phyloP scores from a whole-genome alignment of 495 filamentous ascomycete genomes.

The Pseudevernia furfuracea region DNA sequence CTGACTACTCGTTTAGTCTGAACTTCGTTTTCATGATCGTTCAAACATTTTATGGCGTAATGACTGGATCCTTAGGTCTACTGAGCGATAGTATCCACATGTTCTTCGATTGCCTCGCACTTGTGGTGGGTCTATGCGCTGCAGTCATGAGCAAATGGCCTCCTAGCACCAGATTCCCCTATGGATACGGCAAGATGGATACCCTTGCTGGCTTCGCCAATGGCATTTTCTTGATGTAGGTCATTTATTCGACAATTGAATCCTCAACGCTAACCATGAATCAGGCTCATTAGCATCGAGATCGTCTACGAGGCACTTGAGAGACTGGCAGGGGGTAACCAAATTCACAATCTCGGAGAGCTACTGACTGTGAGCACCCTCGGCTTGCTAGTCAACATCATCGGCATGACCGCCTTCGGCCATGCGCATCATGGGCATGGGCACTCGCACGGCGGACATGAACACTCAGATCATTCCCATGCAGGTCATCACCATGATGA shows the following conservation, averaged over 20 bases:
- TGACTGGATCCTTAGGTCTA: slow-evolving; percentile 85
- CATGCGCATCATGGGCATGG: slow-evolving; percentile 57
- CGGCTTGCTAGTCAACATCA: slow-evolving; percentile 80
- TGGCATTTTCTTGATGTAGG: slow-evolving; percentile 88
- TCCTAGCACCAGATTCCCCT: slow-evolving; percentile 77
- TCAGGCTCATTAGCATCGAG: slow-evolving; percentile 86
- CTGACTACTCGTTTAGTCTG: slow-evolving; percentile 47
- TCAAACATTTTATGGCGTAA: slow-evolving; percentile 86
- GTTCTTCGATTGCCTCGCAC: slow-evolving; percentile 96
- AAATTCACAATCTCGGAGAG: slow-evolving; percentile 78
- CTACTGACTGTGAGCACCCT: slow-evolving; percentile 78
- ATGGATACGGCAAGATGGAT: slow-evolving; percentile 95
- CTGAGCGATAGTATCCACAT: slow-evolving; percentile 98
- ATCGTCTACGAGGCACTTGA: slow-evolving; percentile 95
- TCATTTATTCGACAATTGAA: slow-evolving; percentile 7
- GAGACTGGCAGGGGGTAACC: slow-evolving; percentile 67
- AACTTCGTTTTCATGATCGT: slow-evolving; percentile 95
- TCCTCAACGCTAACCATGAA: slow-evolving; percentile 8
- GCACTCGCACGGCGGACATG: slow-evolving; percentile 64
- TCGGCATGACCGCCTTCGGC: slow-evolving; percentile 83
- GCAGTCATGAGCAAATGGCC: slow-evolving; percentile 98
- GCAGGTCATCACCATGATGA: slow-evolving; percentile 58
- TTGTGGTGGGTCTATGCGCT: slow-evolving; percentile 87
- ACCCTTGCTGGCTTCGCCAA: slow-evolving; percentile 95
- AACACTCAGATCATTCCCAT: slow-evolving; percentile 49